Base-by-base conservation (phyloP, 1,284 basidiomycete species). In the Rhodotorula glutinis region DNA sequence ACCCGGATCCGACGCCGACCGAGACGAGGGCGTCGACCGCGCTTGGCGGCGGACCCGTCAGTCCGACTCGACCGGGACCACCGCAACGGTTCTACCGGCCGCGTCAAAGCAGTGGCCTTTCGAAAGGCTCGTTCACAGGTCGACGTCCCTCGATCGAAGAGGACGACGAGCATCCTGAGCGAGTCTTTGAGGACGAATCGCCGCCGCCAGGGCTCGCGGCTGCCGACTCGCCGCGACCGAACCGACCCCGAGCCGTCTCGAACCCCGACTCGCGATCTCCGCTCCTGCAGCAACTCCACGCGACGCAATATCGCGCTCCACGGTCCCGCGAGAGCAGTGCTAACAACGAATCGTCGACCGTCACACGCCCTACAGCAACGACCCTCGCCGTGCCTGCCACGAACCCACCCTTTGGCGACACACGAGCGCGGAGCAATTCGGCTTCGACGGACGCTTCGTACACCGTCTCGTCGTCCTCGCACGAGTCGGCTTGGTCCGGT, bases 31-130 rank as follows among this genome's bases (percentile, higher is more conserved):
- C 47, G 19, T 25, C 58, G 27, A 16, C 14, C 25, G 8, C 52
- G 23, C 41, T 38, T 3, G 29, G 55, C 23, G 49, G 62, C 0
- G 30, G 59, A 38, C 46, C 49, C 30, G 60, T 53, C 23, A 51
- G 55, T 27, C 27, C 47, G 58, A 47, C 40, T 4, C 41, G 33
- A 46, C 56, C 14, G 47, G 67, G 19, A 59, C 63, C 4, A 58
- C 62, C 17, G 30, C 63, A 68, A 23, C 55, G 63, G n/a, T 70
- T 74, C 52, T 75, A 75, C 51, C 65, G 74, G 13, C 74, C 74
- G 7, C 62, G 74, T 8, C 70, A 73, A 56, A 72, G 67, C 27
- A 69, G 66, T 56, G 71, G 73, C 63, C 62, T 75, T n/a, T 64
- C 62, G 38, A 64, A 56, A 21, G 55, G 63, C 21, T 61, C 59